Percentiles rank a stretch among this genome's conserved stretches.
Evolutionary conservation across 2,329 filamentous ascomycete species (phyloP).

Genomic region (Amylocarpus encephaloides): DNA sequence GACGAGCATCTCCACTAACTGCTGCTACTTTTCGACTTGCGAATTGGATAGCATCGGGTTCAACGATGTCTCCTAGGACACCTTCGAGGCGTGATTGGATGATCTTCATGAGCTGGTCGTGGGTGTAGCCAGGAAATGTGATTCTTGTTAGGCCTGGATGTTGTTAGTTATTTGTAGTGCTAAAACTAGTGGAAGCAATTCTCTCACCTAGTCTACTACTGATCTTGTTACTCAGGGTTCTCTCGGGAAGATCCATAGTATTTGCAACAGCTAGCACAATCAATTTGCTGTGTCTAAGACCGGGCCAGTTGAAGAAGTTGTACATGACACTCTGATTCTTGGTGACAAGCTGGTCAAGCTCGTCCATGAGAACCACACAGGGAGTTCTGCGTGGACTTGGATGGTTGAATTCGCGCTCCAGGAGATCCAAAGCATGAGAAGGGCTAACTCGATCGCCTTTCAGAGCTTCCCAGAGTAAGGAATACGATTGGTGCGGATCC

Average conservation of each 20-base stretch:
- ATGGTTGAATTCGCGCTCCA: conserved; percentile 88
- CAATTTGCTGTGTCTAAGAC: conserved; percentile 79
- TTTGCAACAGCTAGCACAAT: conserved; percentile 98
- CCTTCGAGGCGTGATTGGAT: conserved; percentile 89
- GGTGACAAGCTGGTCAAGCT: conserved; percentile 94
- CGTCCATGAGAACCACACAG: conserved; percentile 97
- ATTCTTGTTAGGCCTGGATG: conserved; percentile 72
- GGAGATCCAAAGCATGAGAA: conserved; percentile 79
- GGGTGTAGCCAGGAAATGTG: conserved; percentile 94
- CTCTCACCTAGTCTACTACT: conserved; percentile 66
- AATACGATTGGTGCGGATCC: conserved; percentile 94
- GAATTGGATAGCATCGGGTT: conserved; percentile 90
- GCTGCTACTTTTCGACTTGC: conserved; percentile 94
- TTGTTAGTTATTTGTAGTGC: neutral
- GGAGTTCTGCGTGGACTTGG: conserved; percentile 87
- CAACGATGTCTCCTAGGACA: conserved; percentile 83
- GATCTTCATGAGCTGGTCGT: conserved; percentile 95
- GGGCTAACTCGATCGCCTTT: conserved; percentile 90
- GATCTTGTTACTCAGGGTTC: conserved; percentile 97
- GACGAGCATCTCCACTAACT: conserved; percentile 86
- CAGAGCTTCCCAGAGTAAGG: conserved; percentile 89
- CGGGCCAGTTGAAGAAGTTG: conserved; percentile 99
- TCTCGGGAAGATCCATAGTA: conserved; percentile 95
- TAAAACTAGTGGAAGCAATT: neutral
- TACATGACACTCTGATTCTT: conserved; percentile 99